phyloP scores from a whole-genome alignment of 1,284 basidiomycete genomes.

The Puccinia novopanici region DNA sequence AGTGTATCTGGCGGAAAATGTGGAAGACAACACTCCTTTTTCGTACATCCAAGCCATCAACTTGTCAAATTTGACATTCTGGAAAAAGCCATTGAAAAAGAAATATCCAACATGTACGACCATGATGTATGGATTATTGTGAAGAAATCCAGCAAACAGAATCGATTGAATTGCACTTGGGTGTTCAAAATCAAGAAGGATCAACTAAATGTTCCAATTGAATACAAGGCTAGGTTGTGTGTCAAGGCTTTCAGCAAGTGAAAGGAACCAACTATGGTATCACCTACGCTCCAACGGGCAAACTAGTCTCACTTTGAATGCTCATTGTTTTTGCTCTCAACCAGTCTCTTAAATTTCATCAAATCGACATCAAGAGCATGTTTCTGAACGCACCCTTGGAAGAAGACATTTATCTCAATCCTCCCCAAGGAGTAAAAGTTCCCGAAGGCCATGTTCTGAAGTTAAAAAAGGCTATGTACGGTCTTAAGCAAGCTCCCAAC shows the following conservation, averaged over 20 bases:
- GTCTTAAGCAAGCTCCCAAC: neutral
- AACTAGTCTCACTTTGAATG: neutral
- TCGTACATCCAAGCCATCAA: neutral
- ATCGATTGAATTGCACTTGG: too few relatives aligned
- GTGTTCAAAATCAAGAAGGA: too few relatives aligned
- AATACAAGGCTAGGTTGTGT: too few relatives aligned
- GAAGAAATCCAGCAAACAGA: too few relatives aligned
- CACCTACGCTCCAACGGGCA: too few relatives aligned
- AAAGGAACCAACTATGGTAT: too few relatives aligned
- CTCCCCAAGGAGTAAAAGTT: neutral
- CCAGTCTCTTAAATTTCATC: neutral
- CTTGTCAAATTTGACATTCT: neutral
- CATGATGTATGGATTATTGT: too few relatives aligned
- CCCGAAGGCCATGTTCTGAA: too few relatives aligned
- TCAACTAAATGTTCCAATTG: too few relatives aligned
- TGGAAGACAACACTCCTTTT: neutral
- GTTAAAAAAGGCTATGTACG: neutral
- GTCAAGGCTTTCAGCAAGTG: too few relatives aligned
- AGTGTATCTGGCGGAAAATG: neutral
- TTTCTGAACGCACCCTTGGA: neutral
- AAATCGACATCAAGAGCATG: neutral
- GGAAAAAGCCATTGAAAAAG: neutral
- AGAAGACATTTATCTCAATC: too few relatives aligned
- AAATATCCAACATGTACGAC: neutral
- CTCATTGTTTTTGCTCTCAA: neutral